Conservation (phyloP, 129 eudicot genomes). For the Helianthus annuus region HanXRQr2.0-SUNRISE NC_035436.2:20231375-20231874, state of each 20-base stretch:
- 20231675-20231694: too few species aligned
- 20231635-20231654: constrained; percentile 14
- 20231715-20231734: too few species aligned
- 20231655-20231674: neutral
- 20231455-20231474: constrained; percentile 9
- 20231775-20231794: too few species aligned
- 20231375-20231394: constrained; percentile 67
- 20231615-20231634: constrained; percentile 20
- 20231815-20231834: too few species aligned
- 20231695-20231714: too few species aligned
- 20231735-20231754: too few species aligned
- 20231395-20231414: constrained; percentile 72
- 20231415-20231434: constrained; percentile 73
- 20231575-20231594: neutral
- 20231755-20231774: too few species aligned
- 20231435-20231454: constrained; percentile 38
- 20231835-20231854: too few species aligned
- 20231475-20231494: constrained; percentile 28
- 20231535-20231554: neutral
- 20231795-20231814: too few species aligned
- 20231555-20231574: neutral
- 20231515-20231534: constrained; percentile 4
- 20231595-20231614: constrained; percentile 16
- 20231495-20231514: neutral
- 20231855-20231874: too few species aligned